A percentile compares a stretch with the other conserved stretches of the same genome.
These are phyloP conservation scores for Apiospora marii DNA, from an alignment of 2,329 filamentous ascomycete genomes.

Conservation along the genomic window DNA sequence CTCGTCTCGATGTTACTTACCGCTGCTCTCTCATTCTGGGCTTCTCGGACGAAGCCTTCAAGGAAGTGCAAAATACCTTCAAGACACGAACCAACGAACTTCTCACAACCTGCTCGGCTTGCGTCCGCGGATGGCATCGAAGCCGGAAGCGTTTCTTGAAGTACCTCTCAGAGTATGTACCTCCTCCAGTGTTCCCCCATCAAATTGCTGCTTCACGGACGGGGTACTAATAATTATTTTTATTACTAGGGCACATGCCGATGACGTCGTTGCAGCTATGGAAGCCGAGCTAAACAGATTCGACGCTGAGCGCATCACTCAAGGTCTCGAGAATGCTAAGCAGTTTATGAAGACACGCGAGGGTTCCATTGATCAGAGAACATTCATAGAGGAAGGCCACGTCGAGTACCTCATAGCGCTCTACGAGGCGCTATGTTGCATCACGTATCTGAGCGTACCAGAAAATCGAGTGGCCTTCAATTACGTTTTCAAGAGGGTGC, in stretches of 20 bases:
- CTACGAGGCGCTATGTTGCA: slow-evolving; percentile 88
- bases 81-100: slow-evolving; percentile 62
- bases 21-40: slow-evolving; percentile 75
- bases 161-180: slow-evolving; percentile 64
- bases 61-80: slow-evolving; percentile 67
- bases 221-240: not conserved
- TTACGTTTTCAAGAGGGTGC: slow-evolving; percentile 81
- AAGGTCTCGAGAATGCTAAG: slow-evolving; percentile 65
- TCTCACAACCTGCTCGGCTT: slow-evolving; percentile 72
- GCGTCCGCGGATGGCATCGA: slow-evolving; percentile 78
- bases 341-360: slow-evolving; percentile 55
- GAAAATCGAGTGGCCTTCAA: slow-evolving; percentile 72
- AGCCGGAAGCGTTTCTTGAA: slow-evolving; percentile 69
- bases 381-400: slow-evolving; percentile 52
- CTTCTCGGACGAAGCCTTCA: slow-evolving; percentile 67
- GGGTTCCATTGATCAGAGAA: slow-evolving; percentile 48
- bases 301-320: slow-evolving; percentile 68
- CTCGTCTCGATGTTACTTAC: slow-evolving; percentile 68
- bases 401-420: slow-evolving; percentile 77
- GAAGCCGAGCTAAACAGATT: slow-evolving; percentile 63
- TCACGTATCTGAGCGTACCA: slow-evolving; percentile 72
- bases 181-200: not conserved
- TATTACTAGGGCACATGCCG: slow-evolving; percentile 46
- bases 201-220: not conserved
- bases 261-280: slow-evolving; percentile 60